Evolutionary conservation across 2,329 filamentous ascomycete species (phyloP), one percentile per base, ranked within the genome.

Genomic region (Cryoendolithus antarcticus): DNA sequence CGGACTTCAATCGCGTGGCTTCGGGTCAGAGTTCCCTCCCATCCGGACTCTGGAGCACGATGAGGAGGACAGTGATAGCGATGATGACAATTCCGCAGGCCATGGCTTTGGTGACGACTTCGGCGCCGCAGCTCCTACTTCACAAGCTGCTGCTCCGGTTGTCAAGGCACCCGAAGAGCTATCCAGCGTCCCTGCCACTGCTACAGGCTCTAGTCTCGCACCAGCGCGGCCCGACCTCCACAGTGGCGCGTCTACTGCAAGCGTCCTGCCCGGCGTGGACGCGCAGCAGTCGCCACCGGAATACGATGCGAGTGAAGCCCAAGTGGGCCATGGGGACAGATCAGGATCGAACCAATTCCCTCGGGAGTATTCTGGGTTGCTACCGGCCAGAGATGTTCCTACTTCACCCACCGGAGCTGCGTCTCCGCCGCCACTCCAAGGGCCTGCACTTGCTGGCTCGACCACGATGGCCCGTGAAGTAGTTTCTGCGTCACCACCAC

Each of bases 31-130:
- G 57, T 96, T 96, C 56, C 91, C 91, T 27, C 91, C 89, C 1
- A 94, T 96, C 44, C 79, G 81, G n/a, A 86, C 89, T 57, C 64
- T 95, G 42, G 81, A 83, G 45, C 72, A 77, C 24, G 82, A 86
- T 41, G 80, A 93, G 10, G 86, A 82, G 15, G 86, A 93, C 39
- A 83, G 88, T 21, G 81, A 93, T 13, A 88, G 82, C 24, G 86
- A 93, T 43, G 62, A 60, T 39, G 64, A 63, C 19, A 74, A 75
- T 36, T 86, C 84, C 32, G 43, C 37, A 10, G 41, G 44, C 6
- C 65, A 63, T 51, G 86, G 88, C 0, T 96, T 96, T 55, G 89
- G 93, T 36, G 91, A 98, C 56, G 81, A 95, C 59, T 96, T 96
- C 57, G 80, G 82, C 1, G 77, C 83, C 9, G 72, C 74, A 24